Evolutionary conservation across 495 filamentous ascomycete genomes (phyloP).

Genomic region (Schizothecium vesticola): DNA sequence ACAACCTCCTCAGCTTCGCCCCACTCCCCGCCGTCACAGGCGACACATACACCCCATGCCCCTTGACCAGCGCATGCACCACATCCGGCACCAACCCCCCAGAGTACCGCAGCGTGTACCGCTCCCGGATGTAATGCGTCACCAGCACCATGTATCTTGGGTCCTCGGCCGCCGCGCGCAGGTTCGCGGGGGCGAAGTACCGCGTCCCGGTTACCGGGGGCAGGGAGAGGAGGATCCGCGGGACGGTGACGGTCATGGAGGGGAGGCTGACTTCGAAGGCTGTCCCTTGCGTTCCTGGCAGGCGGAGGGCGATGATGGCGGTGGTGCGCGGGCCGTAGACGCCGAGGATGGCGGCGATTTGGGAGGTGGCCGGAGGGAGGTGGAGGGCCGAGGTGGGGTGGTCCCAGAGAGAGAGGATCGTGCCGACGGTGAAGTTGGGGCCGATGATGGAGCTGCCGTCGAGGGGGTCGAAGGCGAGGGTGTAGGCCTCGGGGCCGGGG

Average conservation of each 20-base stretch:
- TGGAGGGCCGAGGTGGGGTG: conserved; percentile 34
- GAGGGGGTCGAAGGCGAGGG: conserved; percentile 51
- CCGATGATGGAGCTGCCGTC: conserved; percentile 51
- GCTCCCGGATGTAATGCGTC: conserved; percentile 32
- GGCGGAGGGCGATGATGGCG: conserved; percentile 40
- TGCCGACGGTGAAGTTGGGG: conserved; percentile 51
- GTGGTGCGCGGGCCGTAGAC: conserved; percentile 50
- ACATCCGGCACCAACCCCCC: conserved; percentile 52
- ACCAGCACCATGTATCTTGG: conserved; percentile 43
- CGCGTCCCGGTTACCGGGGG: conserved; percentile 17
- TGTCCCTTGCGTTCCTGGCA: conserved; percentile 27
- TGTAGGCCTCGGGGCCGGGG: conserved; percentile 36
- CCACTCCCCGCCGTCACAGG: conserved; percentile 39
- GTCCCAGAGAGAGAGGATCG: conserved; percentile 49
- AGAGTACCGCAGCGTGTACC: conserved; percentile 48
- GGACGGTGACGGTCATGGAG: conserved; percentile 13
- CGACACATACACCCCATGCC: conserved; percentile 47
- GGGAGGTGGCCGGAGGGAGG: conserved; percentile 28
- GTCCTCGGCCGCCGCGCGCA: conserved; percentile 42
- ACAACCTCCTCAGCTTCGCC: conserved; percentile 47
- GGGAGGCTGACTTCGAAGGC: conserved; percentile 43
- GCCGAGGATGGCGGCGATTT: conserved; percentile 45
- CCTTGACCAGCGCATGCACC: conserved; percentile 47
- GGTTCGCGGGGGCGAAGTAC: conserved; percentile 52
- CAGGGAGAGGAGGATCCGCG: background rate